phyloP scores from a whole-genome alignment of 1,284 basidiomycete genomes.

The Trichosporon sp. region DNA sequence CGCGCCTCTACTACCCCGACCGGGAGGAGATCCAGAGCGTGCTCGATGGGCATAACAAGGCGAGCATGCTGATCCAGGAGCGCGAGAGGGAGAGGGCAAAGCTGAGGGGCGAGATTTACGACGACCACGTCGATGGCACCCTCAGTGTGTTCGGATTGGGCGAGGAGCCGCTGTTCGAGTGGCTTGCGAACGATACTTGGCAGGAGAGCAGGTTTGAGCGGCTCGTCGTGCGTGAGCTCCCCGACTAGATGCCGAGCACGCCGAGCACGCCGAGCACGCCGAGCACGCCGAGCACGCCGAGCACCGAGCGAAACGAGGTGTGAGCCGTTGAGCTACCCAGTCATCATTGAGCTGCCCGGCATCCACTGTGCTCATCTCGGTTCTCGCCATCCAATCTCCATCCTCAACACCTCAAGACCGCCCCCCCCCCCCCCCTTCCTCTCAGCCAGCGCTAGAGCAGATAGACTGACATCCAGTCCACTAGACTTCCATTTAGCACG shows the following conservation, averaged over 20 bases:
- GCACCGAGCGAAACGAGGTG: too few species aligned
- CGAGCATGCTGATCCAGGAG: slow-evolving; percentile 49
- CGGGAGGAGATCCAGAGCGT: slow-evolving; percentile 73
- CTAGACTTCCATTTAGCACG: background rate
- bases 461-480: background rate
- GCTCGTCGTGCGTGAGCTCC: slow-evolving; percentile 80
- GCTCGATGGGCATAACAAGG: slow-evolving; percentile 64
- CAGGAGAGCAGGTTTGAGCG: slow-evolving; percentile 85
- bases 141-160: slow-evolving; percentile 85
- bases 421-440: too few species aligned
- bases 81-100: slow-evolving; percentile 64
- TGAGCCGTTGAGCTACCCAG: too few species aligned
- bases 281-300: background rate
- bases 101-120: slow-evolving; percentile 52
- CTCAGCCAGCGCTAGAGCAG: too few species aligned
- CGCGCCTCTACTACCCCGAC: slow-evolving; percentile 62
- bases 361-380: too few species aligned
- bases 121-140: slow-evolving; percentile 68
- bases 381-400: too few species aligned
- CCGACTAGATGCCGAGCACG: slow-evolving; percentile 61
- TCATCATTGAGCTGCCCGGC: too few species aligned
- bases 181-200: slow-evolving; percentile 67
- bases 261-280: too few species aligned
- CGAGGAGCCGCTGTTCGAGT: slow-evolving; percentile 82
- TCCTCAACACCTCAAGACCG: too few species aligned